Conservation (phyloP, 257 asterid genomes). For the Cynanchum wilfordii region DNA sequence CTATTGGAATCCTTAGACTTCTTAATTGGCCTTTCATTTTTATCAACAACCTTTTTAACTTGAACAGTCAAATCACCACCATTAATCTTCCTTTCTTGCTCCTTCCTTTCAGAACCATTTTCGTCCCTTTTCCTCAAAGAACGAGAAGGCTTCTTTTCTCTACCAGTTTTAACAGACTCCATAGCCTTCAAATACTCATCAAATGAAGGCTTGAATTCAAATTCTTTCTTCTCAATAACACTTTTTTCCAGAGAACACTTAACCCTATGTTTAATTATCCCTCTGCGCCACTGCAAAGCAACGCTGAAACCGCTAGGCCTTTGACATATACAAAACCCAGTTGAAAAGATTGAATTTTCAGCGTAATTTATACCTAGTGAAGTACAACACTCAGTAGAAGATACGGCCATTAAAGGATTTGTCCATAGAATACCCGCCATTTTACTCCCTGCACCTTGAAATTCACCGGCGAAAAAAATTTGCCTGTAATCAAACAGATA, state of each 20-base stretch:
- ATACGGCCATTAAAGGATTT: background rate
- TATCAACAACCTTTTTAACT: constrained; percentile 21
- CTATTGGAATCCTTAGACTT: constrained; percentile 19
- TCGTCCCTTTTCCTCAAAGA: constrained; percentile 9
- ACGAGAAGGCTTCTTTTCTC: constrained; percentile 16
- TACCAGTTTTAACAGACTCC: constrained; percentile 51
- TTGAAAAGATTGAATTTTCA: constrained; percentile 20
- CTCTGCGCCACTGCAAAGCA: constrained; percentile 24
- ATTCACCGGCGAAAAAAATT: background rate
- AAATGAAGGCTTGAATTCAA: constrained; percentile 68
- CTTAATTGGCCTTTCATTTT: constrained; percentile 15
- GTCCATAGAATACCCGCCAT: constrained; percentile 4
- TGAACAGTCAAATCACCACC: constrained; percentile 5
- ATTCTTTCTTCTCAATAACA: constrained; percentile 40
- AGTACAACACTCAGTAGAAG: background rate
- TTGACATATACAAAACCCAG: constrained; percentile 25
- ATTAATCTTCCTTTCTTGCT: background rate
- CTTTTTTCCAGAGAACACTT: constrained; percentile 26
- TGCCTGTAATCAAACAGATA: background rate
- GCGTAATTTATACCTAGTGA: background rate
- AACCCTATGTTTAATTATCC: constrained; percentile 18
- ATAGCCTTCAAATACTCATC: constrained; percentile 78
- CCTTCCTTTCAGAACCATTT: constrained; percentile 4
- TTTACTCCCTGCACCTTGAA: background rate
- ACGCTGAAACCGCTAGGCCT: constrained; percentile 25